phyloP scores from a whole-genome alignment of 352 stramenopile genomes.

The Phytophthora foliorum region DNA sequence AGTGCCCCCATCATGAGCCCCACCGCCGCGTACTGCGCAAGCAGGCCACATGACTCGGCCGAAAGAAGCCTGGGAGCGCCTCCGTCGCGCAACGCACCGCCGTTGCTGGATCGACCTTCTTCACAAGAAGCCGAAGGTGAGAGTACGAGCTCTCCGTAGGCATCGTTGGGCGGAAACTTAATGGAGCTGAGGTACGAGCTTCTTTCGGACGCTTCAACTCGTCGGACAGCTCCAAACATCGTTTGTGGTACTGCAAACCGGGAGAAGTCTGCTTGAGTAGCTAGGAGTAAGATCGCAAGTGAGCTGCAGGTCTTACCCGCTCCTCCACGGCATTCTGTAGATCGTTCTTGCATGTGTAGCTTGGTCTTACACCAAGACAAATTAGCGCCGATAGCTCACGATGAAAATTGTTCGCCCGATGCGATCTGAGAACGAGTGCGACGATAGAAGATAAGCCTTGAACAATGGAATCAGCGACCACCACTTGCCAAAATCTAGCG shows the following conservation, averaged over 20 bases:
- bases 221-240: slow-evolving; percentile 23
- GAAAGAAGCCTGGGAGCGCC: slow-evolving; percentile 51
- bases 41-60: slow-evolving; percentile 57
- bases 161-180: slow-evolving; percentile 30
- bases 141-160: slow-evolving; percentile 20
- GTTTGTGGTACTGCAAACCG: background rate
- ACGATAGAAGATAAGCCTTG: slow-evolving; percentile 1
- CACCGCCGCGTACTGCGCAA: slow-evolving; percentile 74
- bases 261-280: background rate
- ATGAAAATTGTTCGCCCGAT: background rate
- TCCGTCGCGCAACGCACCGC: slow-evolving; percentile 52
- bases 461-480: no score
- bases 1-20: slow-evolving; percentile 75
- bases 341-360: slow-evolving; percentile 8
- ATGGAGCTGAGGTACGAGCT: slow-evolving; percentile 30
- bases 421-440: slow-evolving; percentile 27
- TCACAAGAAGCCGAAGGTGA: slow-evolving; percentile 9
- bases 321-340: background rate
- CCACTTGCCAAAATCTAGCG: no score
- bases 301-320: background rate
- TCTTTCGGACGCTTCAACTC: slow-evolving; percentile 11
- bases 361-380: slow-evolving; percentile 28
- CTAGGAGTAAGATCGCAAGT: slow-evolving; percentile 12
- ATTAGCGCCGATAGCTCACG: background rate
- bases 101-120: slow-evolving; percentile 13